A percentile compares a stretch with the other conserved stretches of the same genome.
Conservation (phyloP, 2,329 filamentous ascomycete species). For the Colletotrichum tanaceti region DNA sequence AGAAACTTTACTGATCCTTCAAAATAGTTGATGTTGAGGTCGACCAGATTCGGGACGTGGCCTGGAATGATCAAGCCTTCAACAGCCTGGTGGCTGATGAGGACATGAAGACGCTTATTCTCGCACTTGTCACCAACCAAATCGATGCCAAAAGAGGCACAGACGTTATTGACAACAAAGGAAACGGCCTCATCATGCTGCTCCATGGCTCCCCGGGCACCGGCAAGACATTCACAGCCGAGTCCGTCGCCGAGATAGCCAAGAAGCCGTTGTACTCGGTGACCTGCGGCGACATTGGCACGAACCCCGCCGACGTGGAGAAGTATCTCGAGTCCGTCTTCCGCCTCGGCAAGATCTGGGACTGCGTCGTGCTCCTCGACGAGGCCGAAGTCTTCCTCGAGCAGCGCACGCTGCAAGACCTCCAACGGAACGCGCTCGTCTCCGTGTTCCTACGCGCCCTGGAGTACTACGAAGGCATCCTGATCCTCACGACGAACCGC, state of each 20-base stretch:
- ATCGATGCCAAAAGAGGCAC: slow-evolving; percentile 40
- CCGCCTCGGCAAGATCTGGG: slow-evolving; percentile 48
- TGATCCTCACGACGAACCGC: slow-evolving; percentile 52
- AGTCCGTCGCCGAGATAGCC: slow-evolving; percentile 51
- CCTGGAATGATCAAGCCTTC: slow-evolving; percentile 41
- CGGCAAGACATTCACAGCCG: slow-evolving; percentile 53
- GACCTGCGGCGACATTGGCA: slow-evolving; percentile 53
- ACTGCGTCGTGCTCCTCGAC: slow-evolving; percentile 47
- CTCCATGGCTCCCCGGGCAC: slow-evolving; percentile 50
- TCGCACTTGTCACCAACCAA: slow-evolving; percentile 44
- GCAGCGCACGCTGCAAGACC: slow-evolving; percentile 59
- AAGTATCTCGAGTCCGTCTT: slow-evolving; percentile 47
- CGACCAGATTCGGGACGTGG: background rate
- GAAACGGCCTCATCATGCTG: slow-evolving; percentile 50
- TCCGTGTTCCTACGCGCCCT: slow-evolving; percentile 51
- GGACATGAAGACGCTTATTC: slow-evolving; percentile 46
- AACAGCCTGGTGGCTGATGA: slow-evolving; percentile 37
- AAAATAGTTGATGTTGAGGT: background rate
- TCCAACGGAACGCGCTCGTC: slow-evolving; percentile 61
- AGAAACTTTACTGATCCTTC: background rate
- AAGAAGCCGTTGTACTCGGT: slow-evolving; percentile 51
- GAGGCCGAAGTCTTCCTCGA: slow-evolving; percentile 47
- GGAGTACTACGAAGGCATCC: slow-evolving; percentile 52
- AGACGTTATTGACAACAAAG: slow-evolving; percentile 49
- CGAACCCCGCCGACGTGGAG: slow-evolving; percentile 46